A percentile compares a stretch with the other conserved stretches of the same genome.
These are phyloP conservation scores for Draba incana DNA, from an alignment of 345 rosid species.

Conservation along the genomic window DNA sequence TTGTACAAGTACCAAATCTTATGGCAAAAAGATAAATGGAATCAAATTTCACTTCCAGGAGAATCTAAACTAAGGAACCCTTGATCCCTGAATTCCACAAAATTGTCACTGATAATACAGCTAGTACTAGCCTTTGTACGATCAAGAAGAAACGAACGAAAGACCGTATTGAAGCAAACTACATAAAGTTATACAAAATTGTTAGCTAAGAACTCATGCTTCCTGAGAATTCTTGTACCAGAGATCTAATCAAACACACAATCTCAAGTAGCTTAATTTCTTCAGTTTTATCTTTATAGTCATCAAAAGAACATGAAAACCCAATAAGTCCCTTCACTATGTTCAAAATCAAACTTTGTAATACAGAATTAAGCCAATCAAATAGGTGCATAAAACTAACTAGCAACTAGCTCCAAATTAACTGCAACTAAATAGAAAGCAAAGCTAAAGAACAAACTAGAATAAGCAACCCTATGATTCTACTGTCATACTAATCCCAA, in stretches of 20 bases:
- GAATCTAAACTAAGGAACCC: constrained; percentile 2
- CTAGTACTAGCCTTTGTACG: constrained; percentile 3
- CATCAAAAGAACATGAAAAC: constrained; percentile 1
- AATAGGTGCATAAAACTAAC: neutral
- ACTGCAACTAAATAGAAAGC: neutral
- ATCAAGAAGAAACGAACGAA: neutral
- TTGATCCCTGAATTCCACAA: constrained; percentile 13
- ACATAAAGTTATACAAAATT: neutral
- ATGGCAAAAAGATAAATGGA: neutral
- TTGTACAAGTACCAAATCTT: neutral
- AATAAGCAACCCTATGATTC: constrained; percentile 11
- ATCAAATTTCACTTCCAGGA: constrained; percentile 10
- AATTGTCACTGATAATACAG: neutral
- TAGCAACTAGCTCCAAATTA: neutral
- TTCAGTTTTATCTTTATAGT: neutral
- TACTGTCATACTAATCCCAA: constrained; percentile 12
- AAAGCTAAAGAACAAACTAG: constrained; percentile 8
- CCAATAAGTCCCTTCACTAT: neutral
- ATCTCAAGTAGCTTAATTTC: constrained; percentile 7
- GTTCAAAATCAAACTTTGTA: neutral
- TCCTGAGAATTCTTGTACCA: neutral
- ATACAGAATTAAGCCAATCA: constrained; percentile 1
- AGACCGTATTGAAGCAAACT: neutral
- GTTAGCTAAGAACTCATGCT: constrained; percentile 9
- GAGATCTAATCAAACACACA: neutral